Conservation (phyloP, 2,329 filamentous ascomycete genomes). For the Claviceps humidiphila region DNA sequence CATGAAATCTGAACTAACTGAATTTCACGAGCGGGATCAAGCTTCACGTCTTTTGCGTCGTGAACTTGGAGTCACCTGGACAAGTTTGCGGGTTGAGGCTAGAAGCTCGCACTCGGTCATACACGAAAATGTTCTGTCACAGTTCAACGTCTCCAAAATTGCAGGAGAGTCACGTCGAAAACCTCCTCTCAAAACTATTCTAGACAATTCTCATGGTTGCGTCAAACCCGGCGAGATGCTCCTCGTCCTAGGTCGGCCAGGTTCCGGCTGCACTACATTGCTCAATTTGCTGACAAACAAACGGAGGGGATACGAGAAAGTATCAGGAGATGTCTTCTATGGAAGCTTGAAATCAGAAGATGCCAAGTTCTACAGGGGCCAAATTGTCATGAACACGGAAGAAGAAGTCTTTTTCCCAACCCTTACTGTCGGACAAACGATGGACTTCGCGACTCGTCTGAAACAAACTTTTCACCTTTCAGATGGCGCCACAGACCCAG, state of each 20-base stretch:
- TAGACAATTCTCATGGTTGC: constrained; percentile 53
- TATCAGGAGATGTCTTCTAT: constrained; percentile 46
- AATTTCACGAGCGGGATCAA: constrained; percentile 27
- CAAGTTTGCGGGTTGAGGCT: constrained; percentile 49
- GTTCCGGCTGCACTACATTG: constrained; percentile 57
- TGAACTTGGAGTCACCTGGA: constrained; percentile 51
- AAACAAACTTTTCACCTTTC: constrained; percentile 40
- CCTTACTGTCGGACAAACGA: constrained; percentile 56
- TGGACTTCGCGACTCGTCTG: constrained; percentile 53
- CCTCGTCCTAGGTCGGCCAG: constrained; percentile 54
- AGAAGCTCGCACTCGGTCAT: constrained; percentile 47
- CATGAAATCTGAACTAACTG: constrained; percentile 34
- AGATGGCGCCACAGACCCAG: constrained; percentile 23
- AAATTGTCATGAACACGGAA: constrained; percentile 59
- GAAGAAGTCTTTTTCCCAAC: constrained; percentile 54
- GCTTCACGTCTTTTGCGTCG: constrained; percentile 33
- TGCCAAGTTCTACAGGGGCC: constrained; percentile 36
- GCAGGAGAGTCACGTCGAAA: constrained; percentile 39
- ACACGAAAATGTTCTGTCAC: constrained; percentile 50
- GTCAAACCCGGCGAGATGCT: constrained; percentile 63
- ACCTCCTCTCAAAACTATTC: constrained; percentile 48
- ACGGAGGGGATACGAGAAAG: constrained; percentile 41
- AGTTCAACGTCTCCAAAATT: constrained; percentile 41
- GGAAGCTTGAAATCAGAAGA: constrained; percentile 36
- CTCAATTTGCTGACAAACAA: constrained; percentile 57